Evolutionary conservation across 2,329 filamentous ascomycete species (phyloP), one percentile per base, ranked within the genome.

Genomic region (Aureobasidium uvarum): DNA sequence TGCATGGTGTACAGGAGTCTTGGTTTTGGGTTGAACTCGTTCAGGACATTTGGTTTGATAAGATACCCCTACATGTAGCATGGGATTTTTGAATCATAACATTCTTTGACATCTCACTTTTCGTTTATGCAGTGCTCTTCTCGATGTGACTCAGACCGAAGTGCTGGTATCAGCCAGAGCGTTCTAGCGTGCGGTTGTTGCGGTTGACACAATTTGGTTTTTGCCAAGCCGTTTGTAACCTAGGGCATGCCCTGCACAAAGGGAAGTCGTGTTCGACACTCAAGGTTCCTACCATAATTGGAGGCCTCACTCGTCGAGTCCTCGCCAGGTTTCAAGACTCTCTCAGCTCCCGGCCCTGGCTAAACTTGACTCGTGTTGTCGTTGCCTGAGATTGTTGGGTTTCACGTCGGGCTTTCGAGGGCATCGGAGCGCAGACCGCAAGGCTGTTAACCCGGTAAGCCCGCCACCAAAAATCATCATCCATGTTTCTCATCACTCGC

Each of bases 51-150:
- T 63, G 10, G 28, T 52, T 54, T 52, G 18, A 13, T 18, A 41
- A 63, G 50, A 63, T 51, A 63, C 56, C 56, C 56, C 56, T 43
- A 28, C n/a, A 48, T 33, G 7, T 56, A 48, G 31, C 43, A 46
- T 60, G 28, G 41, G 56, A 60, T 48, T 31, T 43, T 60, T 38
- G 41, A 60, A 45, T 56, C 1, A 43, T 18, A n/a, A 16, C 43
- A 14, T 31, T 31, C 36, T 31, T 58, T 45, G 11, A 43, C 23
- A 4, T 43, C 25, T 13, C 18, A 16, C 13, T n/a, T 18, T 10
- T n/a, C 39, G 25, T 33, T n/a, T 6, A 2, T 45, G 54, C 16
- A 14, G 8, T 20, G 23, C 16, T 25, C n/a, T 33, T 36, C 13
- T 14, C 14, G 45, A 45, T 2, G 36, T 41, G 52, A 55, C 23